Conservation (phyloP, 768 basidiomycete genomes). For the Inosperma sp. region DNA sequence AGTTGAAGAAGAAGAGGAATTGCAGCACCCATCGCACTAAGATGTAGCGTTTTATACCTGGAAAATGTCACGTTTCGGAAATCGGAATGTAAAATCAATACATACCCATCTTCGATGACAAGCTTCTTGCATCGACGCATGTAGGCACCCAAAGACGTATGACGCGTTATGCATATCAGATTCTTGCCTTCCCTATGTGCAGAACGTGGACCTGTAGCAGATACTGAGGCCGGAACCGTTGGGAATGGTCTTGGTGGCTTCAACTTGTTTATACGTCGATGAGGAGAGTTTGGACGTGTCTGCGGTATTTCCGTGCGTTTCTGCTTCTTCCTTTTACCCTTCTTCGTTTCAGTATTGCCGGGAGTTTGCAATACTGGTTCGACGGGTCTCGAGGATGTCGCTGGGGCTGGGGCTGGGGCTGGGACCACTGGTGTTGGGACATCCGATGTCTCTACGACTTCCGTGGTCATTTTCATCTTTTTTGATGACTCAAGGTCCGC, state of each 20-base stretch:
- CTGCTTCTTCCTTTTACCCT: constrained; percentile 1
- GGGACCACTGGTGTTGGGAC: not conserved
- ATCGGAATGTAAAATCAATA: not conserved
- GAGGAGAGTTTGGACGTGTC: constrained; percentile 22
- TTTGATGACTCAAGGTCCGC: constrained; percentile 23
- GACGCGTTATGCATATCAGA: constrained; percentile 73
- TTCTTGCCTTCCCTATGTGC: constrained; percentile 79
- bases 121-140: constrained; percentile 73
- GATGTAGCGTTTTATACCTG: constrained; percentile 68
- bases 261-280: constrained; percentile 53
- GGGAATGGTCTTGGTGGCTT: constrained; percentile 73
- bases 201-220: constrained; percentile 77
- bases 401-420: not conserved
- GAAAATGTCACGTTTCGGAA: not conserved
- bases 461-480: constrained; percentile 29
- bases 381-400: not conserved
- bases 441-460: not conserved
- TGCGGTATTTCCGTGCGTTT: constrained; percentile 4
- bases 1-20: constrained; percentile 77
- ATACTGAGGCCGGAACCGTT: constrained; percentile 66
- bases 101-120: constrained; percentile 68
- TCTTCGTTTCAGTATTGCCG: not conserved
- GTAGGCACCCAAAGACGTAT: constrained; percentile 66
- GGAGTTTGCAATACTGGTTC: not conserved
- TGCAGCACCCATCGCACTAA: constrained; percentile 86